phyloP scores from a whole-genome alignment of 1,284 basidiomycete species.

The Rhizoctonia solani region DNA sequence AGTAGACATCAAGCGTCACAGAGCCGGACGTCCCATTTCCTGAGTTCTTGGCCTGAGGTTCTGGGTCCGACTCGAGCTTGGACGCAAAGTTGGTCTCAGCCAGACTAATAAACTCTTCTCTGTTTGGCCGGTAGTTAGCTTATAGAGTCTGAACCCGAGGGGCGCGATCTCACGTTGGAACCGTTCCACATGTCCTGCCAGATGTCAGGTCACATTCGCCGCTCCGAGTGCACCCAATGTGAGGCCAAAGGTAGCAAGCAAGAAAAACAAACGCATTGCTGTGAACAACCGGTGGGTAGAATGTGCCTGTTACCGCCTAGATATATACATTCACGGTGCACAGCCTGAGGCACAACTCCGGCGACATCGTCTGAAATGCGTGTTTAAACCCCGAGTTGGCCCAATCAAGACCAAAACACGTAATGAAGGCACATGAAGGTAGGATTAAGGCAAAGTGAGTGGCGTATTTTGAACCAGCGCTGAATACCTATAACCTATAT shows the following conservation, averaged over 20 bases:
- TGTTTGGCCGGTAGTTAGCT: not conserved
- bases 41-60: no score
- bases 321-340: no score
- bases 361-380: no score
- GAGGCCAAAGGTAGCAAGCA: slow-evolving; percentile 2
- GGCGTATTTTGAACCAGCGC: no score
- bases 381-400: no score
- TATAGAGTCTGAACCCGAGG: not conserved
- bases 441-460: no score
- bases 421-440: no score
- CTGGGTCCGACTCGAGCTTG: slow-evolving; percentile 1
- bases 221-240: not conserved
- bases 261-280: slow-evolving; percentile 4
- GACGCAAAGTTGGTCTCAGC: slow-evolving; percentile 10
- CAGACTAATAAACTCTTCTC: not conserved
- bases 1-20: slow-evolving; percentile 21
- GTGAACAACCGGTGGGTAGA: not conserved
- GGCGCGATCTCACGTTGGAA: not conserved
- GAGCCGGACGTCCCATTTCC: no score
- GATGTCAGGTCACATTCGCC: not conserved
- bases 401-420: no score
- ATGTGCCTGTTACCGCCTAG: not conserved
- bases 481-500: no score
- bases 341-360: no score
- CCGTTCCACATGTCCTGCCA: not conserved